Percentiles rank a stretch among this genome's conserved stretches.
Conservation (phyloP, 306 rosid species). For the Lathyrus oleraceus region DNA sequence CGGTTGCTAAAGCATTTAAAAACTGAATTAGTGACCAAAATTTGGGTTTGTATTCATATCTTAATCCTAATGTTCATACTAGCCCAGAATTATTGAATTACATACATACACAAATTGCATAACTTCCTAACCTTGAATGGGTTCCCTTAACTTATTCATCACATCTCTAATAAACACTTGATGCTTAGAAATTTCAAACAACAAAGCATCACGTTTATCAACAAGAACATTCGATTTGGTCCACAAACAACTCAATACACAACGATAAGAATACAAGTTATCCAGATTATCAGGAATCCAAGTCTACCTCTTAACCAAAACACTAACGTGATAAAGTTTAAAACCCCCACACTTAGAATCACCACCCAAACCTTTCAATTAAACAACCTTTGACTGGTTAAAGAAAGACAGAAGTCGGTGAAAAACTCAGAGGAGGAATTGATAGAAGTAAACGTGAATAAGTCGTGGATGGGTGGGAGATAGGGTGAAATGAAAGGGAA, state of each 20-base stretch:
- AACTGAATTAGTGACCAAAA: too few relatives aligned
- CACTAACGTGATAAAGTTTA: conserved; percentile 54
- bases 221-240: conserved; percentile 89
- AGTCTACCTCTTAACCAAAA: conserved; percentile 87
- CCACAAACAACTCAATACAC: conserved; percentile 96
- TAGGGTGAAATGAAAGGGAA: conserved; percentile 56
- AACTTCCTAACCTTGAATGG: too few relatives aligned
- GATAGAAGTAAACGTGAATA: conserved; percentile 10
- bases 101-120: too few relatives aligned
- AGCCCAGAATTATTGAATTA: too few relatives aligned
- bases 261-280: conserved; percentile 70
- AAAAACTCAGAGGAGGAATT: conserved; percentile 46
- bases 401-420: conserved; percentile 60
- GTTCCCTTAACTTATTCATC: too few relatives aligned
- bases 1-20: too few relatives aligned
- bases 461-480: conserved; percentile 24
- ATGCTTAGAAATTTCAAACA: conserved; percentile 76
- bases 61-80: too few relatives aligned
- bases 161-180: conserved; percentile 5
- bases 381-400: conserved; percentile 44
- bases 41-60: too few relatives aligned
- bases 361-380: conserved; percentile 50
- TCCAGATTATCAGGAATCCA: conserved; percentile 97
- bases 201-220: conserved; percentile 81
- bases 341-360: conserved; percentile 41